Percentiles rank a stretch among this genome's conserved stretches.
Evolutionary conservation across 805 yeast genomes (phyloP).

Genomic region (Maudiozyma pseudohumilis): DNA sequence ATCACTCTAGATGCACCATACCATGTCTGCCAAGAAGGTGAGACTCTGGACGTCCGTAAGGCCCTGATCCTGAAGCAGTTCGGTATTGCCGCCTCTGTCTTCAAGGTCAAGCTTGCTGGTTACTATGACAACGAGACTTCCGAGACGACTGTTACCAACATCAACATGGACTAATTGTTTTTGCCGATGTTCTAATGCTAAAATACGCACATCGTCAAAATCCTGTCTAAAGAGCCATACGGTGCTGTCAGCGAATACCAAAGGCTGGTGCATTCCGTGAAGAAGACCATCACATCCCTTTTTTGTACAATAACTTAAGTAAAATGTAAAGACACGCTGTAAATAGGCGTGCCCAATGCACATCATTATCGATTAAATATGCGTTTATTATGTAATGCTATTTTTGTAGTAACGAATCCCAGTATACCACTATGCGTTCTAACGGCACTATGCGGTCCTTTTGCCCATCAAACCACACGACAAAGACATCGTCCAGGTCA

Average conservation of each 20-base stretch:
- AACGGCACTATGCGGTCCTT: constrained; percentile 5
- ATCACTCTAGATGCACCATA: constrained; percentile 66
- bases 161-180: constrained; percentile 25
- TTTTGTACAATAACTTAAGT: no score
- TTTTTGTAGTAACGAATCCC: constrained; percentile 17
- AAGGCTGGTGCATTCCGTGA: no score
- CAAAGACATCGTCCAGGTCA: constrained; percentile 8
- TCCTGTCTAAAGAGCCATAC: no score
- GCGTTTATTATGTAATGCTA: background rate
- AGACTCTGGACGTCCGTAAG: constrained; percentile 76
- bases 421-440: constrained; percentile 17
- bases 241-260: no score
- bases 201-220: no score
- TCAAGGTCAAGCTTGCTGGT: constrained; percentile 71
- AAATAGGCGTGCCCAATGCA: no score
- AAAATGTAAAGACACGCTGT: no score
- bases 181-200: no score
- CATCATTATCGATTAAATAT: no score
- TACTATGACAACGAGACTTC: constrained; percentile 58
- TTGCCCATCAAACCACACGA: constrained; percentile 7
- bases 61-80: constrained; percentile 88
- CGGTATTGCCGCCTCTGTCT: constrained; percentile 90
- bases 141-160: constrained; percentile 25
- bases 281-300: no score
- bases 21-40: constrained; percentile 72